Base-by-base conservation (phyloP, 805 yeast species). In the Pichia manshurica region DNA sequence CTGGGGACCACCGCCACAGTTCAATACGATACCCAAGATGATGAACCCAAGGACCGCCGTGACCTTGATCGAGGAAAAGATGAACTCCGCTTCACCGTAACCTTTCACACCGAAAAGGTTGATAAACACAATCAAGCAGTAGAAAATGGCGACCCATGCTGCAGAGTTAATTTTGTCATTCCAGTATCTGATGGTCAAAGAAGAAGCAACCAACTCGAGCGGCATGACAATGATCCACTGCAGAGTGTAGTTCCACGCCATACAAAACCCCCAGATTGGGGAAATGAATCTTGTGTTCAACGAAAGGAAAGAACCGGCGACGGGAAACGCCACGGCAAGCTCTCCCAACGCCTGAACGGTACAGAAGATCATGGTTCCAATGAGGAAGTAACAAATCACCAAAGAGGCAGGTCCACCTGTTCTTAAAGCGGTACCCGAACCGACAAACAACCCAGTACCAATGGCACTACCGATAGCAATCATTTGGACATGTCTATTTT, bases 391-490 rank as follows among this genome's bases (percentile, higher is more conserved):
- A 50, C 74, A 82, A 36, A 81, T 76, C 47, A 82, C 72, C 38
- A 82, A 62, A 20, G 81, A 74, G 13, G 82, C 84, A 15, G 90
- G 89, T 19, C 90, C 90, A 61, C 86, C 84, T 32, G 69, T 65
- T 15, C 72, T 56, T 44, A 84, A 65, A 1, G 85, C 74, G 17
- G 72, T 64, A 54, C 85, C 84, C 3, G 87, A 77, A 57, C 87
- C 86, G 32, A 86, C 82, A 49, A 87, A 78, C 44, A 86, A 70
- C 55, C 90, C 93, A 12, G 89, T 82, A 55, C 93, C 95, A 57
- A 85, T 83, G 50, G 83, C 75, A 37, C 90, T 88, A 54, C 90
- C 90, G 52, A 84, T 72, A 40, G 91, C 87, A 65, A 84, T 84
- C 87, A 84, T 81, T 49, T 82, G 80, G 57, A 84, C 63, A 60